phyloP scores from a whole-genome alignment of 345 rosid species.

The Gossypium longicalyx region DNA sequence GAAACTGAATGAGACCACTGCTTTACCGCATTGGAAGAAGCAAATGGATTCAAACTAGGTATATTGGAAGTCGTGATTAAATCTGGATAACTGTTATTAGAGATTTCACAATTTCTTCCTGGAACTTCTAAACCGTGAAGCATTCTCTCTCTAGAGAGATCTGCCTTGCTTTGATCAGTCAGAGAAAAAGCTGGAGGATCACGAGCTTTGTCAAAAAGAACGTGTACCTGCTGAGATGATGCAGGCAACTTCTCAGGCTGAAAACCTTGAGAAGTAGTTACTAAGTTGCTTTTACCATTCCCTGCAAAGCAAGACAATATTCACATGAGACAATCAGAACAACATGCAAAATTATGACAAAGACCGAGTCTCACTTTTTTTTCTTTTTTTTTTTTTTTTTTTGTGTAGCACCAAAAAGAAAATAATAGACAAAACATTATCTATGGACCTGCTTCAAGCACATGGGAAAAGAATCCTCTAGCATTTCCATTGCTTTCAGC shows the following conservation, averaged over 20 bases:
- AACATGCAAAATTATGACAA: neutral
- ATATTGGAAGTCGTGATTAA: conserved; percentile 42
- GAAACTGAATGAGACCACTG: conserved; percentile 53
- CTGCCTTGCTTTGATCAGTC: conserved; percentile 47
- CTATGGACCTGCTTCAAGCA: conserved; percentile 54
- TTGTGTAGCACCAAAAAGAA: neutral
- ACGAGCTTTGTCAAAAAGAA: conserved; percentile 37
- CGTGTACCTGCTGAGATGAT: conserved; percentile 45
- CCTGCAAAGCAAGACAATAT: conserved; percentile 39
- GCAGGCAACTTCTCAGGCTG: conserved; percentile 34
- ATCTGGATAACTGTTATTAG: conserved; percentile 38
- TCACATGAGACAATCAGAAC: conserved; percentile 24
- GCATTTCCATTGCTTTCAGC: conserved; percentile 28
- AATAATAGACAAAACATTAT: neutral
- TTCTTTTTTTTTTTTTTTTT: no score
- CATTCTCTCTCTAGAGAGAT: conserved; percentile 38
- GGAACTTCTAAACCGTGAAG: conserved; percentile 37
- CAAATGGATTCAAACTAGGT: conserved; percentile 34
- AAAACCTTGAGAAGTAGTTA: conserved; percentile 33
- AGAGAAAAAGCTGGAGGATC: conserved; percentile 36
- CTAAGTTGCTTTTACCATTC: conserved; percentile 35
- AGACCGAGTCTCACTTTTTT: neutral
- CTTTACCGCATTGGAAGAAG: conserved; percentile 40
- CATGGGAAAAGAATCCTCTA: conserved; percentile 40
- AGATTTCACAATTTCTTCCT: conserved; percentile 37